These are phyloP conservation scores for Ascochyta fabae DNA, from an alignment of 2,329 filamentous ascomycete species.

Conservation along the genomic window DNA sequence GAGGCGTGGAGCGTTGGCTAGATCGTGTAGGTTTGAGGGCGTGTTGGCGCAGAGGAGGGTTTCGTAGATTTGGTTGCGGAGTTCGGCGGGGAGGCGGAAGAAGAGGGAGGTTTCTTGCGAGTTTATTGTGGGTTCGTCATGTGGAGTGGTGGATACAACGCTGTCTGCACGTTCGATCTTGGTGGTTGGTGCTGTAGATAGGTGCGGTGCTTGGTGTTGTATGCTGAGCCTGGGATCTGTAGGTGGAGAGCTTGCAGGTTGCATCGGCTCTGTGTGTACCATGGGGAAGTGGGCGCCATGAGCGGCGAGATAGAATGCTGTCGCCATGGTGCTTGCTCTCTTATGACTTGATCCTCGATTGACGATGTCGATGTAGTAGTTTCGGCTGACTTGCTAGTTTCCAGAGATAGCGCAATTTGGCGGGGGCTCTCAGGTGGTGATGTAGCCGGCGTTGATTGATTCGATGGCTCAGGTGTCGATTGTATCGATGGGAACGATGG, in stretches of 20 bases:
- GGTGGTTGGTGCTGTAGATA: conserved; percentile 8
- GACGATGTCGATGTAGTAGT: not conserved
- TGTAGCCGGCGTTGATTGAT: conserved; percentile 3
- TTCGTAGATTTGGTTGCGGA: conserved; percentile 65
- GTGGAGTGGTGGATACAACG: not conserved
- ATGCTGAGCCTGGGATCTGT: conserved; percentile 17
- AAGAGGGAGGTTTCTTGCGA: conserved; percentile 32
- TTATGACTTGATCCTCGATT: not conserved
- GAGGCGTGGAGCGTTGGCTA: conserved; percentile 10
- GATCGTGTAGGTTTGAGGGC: conserved; percentile 6
- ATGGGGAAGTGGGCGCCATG: conserved; percentile 27
- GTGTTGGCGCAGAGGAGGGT: conserved; percentile 44
- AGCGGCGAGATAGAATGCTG: conserved; percentile 30
- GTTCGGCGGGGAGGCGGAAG: conserved; percentile 63
- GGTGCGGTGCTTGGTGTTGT: conserved; percentile 7
- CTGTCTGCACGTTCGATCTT: conserved; percentile 11
- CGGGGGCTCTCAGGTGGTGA: conserved; percentile 1
- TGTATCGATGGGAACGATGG: conserved; percentile 10
- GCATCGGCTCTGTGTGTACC: conserved; percentile 11
- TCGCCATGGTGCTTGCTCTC: conserved; percentile 17
- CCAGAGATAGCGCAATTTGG: not conserved
- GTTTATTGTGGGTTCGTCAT: conserved; percentile 3
- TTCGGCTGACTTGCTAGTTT: conserved; percentile 11
- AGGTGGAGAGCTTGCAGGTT: conserved; percentile 12
- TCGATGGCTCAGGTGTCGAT: conserved; percentile 6